Conservation (phyloP, 2,329 filamentous ascomycete genomes). For the Gnomoniopsis smithogilvyi region DNA sequence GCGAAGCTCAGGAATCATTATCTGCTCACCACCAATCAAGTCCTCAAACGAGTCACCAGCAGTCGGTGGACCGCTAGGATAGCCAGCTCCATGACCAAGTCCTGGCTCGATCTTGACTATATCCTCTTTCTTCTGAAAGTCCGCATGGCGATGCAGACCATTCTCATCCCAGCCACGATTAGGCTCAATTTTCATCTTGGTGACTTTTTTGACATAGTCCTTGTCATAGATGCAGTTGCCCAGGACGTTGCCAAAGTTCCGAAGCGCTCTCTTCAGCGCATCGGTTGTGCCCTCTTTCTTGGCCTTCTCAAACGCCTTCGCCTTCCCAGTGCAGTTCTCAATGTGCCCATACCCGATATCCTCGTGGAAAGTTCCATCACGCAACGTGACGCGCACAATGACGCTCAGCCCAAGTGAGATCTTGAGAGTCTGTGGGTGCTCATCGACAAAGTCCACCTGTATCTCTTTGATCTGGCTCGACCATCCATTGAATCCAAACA, state of each 20-base stretch:
- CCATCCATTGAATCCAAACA: constrained; percentile 98
- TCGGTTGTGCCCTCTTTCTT: constrained; percentile 98
- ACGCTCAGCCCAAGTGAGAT: constrained; percentile 86
- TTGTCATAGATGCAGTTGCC: constrained; percentile 99
- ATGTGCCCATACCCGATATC: constrained; percentile 96
- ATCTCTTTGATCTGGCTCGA: constrained; percentile 93
- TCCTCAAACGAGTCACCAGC: constrained; percentile 47
- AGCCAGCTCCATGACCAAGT: constrained; percentile 1
- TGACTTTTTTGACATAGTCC: constrained; percentile 85
- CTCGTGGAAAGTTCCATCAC: constrained; percentile 95
- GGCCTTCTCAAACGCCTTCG: constrained; percentile 93
- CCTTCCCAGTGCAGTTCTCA: constrained; percentile 94
- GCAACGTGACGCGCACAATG: constrained; percentile 83
- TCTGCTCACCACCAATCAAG: constrained; percentile 43
- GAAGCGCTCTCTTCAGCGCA: constrained; percentile 81
- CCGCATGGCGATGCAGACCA: constrained; percentile 78
- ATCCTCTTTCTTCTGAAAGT: constrained; percentile 64
- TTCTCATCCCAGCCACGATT: constrained; percentile 71
- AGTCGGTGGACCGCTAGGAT: constrained; percentile 1
- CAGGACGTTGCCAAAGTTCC: constrained; percentile 92
- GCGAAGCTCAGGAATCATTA: constrained; percentile 15
- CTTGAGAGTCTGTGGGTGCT: constrained; percentile 72
- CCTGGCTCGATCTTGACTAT: constrained; percentile 23
- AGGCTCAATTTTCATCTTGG: constrained; percentile 78
- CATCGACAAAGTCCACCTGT: constrained; percentile 92